phyloP scores from a whole-genome alignment of 202 grass and related monocot species.

The Panicum virgatum region DNA sequence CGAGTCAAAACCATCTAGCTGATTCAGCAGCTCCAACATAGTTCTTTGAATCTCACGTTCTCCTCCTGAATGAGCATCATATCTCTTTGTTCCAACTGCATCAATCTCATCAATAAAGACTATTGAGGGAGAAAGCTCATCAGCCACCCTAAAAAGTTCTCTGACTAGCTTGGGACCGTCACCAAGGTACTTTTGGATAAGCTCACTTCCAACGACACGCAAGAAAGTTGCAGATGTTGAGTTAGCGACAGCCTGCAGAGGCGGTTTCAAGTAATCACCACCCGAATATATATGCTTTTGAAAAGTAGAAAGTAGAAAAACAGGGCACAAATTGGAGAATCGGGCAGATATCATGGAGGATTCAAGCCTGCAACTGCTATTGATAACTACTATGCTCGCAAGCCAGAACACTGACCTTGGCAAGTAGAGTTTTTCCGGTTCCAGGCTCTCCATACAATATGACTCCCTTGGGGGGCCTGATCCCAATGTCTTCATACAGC shows the following conservation, averaged over 20 bases:
- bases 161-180: constrained; percentile 96
- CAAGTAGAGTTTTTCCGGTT: constrained; percentile 94
- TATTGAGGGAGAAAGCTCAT: constrained; percentile 93
- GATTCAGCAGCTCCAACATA: constrained; percentile 92
- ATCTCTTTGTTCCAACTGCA: constrained; percentile 97
- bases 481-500: constrained; percentile 97
- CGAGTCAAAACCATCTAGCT: constrained; percentile 96
- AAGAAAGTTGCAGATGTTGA: constrained; percentile 98
- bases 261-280: constrained; percentile 27
- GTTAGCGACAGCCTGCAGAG: constrained; percentile 89
- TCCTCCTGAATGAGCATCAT: constrained; percentile 99
- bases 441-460: constrained; percentile 98
- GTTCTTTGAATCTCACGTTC: constrained; percentile 97
- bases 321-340: neutral
- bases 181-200: constrained; percentile 99
- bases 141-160: constrained; percentile 94
- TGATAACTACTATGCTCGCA: neutral
- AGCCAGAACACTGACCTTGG: constrained; percentile 58
- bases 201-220: constrained; percentile 91
- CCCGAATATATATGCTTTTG: neutral
- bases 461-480: constrained; percentile 95
- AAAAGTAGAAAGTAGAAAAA: neutral
- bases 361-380: neutral
- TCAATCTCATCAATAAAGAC: constrained; percentile 99
- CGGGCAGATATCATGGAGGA: neutral